These are phyloP conservation scores for Verticillium albo-atrum DNA, from an alignment of 2,329 filamentous ascomycete species.

Conservation along the genomic window DNA sequence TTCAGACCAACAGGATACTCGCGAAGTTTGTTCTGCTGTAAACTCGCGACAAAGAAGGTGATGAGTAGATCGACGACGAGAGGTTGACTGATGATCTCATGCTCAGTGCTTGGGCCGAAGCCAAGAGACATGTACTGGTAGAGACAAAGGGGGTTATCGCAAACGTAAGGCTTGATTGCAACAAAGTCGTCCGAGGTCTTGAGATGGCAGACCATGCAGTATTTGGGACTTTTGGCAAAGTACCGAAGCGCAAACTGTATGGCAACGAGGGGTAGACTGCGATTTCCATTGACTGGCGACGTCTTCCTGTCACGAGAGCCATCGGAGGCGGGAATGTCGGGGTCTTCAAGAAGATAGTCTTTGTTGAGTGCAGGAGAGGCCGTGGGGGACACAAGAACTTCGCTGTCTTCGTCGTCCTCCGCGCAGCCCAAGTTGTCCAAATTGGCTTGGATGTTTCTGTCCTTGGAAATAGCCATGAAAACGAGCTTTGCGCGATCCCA, in stretches of 20 bases:
- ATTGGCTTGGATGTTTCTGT: background rate
- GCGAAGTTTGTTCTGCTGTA: slow-evolving; percentile 33
- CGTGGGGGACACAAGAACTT: background rate
- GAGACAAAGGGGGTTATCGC: slow-evolving; percentile 68
- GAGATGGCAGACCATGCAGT: slow-evolving; percentile 80
- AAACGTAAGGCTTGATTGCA: slow-evolving; percentile 75
- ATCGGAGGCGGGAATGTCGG: background rate
- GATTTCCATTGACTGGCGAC: slow-evolving; percentile 13
- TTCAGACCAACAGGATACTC: slow-evolving; percentile 38
- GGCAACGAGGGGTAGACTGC: slow-evolving; percentile 50
- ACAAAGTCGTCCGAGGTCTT: slow-evolving; percentile 57
- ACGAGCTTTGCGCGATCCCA: slow-evolving; percentile 8
- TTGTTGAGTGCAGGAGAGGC: slow-evolving; percentile 10
- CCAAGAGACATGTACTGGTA: slow-evolving; percentile 88
- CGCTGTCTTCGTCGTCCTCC: background rate
- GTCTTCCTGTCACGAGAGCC: slow-evolving; percentile 5
- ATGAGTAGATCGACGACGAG: slow-evolving; percentile 80
- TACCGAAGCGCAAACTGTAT: slow-evolving; percentile 77
- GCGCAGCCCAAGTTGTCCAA: background rate
- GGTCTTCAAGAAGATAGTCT: slow-evolving; percentile 25
- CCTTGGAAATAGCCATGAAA: background rate
- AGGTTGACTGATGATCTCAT: slow-evolving; percentile 75
- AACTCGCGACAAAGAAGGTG: slow-evolving; percentile 70
- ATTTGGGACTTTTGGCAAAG: slow-evolving; percentile 76
- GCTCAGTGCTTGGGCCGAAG: slow-evolving; percentile 79